Base-by-base conservation (phyloP, 2,329 filamentous ascomycete genomes). In the Didymellaceae sp. region DNA sequence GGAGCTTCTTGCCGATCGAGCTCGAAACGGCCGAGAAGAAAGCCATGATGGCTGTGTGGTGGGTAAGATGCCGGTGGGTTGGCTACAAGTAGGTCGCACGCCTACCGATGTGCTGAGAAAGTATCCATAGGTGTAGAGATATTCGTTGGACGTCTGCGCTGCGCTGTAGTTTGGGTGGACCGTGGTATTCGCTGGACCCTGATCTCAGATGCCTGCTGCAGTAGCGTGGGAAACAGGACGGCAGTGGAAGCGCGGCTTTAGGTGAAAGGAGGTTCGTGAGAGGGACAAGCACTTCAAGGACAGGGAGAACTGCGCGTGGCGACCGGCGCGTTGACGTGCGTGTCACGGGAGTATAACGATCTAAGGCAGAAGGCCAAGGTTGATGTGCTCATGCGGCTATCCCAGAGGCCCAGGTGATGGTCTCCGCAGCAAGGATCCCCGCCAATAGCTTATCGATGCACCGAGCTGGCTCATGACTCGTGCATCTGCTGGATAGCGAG, bases 1-100 rank as follows among this genome's bases (percentile, higher is more conserved):
- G 82, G 65, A 97, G 82, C 73, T 88, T 86, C 82, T 94, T 96
- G 77, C 92, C 90, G 80, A 96, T 78, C 62, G 80, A 90, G 62
- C 85, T 89, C 57, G 91, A 86, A 66, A 94, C 83, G 70, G 90
- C 61, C 18, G 66, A 63, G 82, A 86, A 65, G 58, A 72, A 73
- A 45, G 87, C 85, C 89, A 92, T 91, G 73, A 62, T 68, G 46
- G 31, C 54, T 47, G 54, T 28, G 44, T 30, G 48, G 25, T 51
- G 50, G 51, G 34, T 24, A 34, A 53, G 20, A n/a, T 25, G 24
- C 54, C 48, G 54, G 40, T 52, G 52, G 28, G 26, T 48, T 54
- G 53, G 44, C 45, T 53, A 58, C 49, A 56, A 59, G 65, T 59
- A 55, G 58, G 50, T 57, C 52, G 43, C 56, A 54, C 61, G 62